Evolutionary conservation across 768 basidiomycete genomes (phyloP).

Genomic region (Tubosaeta sp.): DNA sequence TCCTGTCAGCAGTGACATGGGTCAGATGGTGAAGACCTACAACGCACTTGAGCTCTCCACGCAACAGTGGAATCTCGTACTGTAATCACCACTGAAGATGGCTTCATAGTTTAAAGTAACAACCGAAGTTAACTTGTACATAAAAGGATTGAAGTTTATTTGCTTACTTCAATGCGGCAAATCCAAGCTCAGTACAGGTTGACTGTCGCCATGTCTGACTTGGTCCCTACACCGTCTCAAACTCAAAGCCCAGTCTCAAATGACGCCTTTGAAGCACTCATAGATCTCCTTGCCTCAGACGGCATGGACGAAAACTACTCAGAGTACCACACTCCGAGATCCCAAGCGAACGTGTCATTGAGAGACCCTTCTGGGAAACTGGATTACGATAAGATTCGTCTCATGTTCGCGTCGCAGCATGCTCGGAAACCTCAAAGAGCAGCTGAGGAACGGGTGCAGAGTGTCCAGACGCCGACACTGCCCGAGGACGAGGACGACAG

Average conservation of each 20-base stretch:
- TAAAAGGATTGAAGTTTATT: too few relatives aligned
- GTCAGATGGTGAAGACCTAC: background rate
- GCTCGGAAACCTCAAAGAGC: background rate
- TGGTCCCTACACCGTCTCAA: conserved; percentile 22
- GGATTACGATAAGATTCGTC: conserved; percentile 30
- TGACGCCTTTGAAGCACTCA: conserved; percentile 25
- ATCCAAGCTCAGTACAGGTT: too few relatives aligned
- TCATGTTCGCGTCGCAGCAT: conserved; percentile 22
- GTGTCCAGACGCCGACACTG: background rate
- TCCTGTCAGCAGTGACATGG: too few relatives aligned
- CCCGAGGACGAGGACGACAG: conserved; percentile 11
- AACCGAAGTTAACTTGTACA: too few relatives aligned
- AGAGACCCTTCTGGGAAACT: conserved; percentile 29
- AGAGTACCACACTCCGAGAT: background rate
- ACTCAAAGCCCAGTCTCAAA: conserved; percentile 14
- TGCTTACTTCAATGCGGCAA: too few relatives aligned
- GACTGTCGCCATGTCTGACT: conserved; percentile 17
- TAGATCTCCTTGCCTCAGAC: conserved; percentile 30
- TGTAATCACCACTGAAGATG: too few relatives aligned
- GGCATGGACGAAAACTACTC: conserved; percentile 15
- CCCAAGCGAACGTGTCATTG: conserved; percentile 9
- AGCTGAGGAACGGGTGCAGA: background rate
- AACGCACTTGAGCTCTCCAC: background rate
- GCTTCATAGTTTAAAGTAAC: too few relatives aligned
- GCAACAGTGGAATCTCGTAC: background rate